Conservation (phyloP, 2,329 filamentous ascomycete genomes). For the Colletotrichum cereale region DNA sequence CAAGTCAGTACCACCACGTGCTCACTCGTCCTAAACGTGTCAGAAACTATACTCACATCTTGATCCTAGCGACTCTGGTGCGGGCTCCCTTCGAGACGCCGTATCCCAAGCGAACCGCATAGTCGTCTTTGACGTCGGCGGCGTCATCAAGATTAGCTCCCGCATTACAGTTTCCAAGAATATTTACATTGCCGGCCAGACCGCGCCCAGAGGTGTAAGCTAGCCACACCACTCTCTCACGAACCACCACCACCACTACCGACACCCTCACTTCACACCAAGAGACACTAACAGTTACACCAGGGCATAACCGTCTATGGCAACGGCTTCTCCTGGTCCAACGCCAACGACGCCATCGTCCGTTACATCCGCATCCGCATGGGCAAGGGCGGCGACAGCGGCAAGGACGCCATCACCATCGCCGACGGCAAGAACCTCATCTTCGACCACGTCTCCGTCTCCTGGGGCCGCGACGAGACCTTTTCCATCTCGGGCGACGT, state of each 20-base stretch:
- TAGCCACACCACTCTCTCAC: constrained; percentile 26
- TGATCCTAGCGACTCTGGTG: constrained; percentile 55
- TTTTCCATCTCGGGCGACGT: constrained; percentile 64
- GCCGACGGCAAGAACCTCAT: constrained; percentile 66
- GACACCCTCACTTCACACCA: not conserved
- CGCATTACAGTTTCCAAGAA: constrained; percentile 61
- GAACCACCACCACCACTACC: not conserved
- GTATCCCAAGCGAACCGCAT: constrained; percentile 61
- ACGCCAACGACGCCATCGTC: constrained; percentile 65
- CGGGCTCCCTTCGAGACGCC: constrained; percentile 63
- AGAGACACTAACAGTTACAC: not conserved
- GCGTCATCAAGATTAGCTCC: constrained; percentile 60
- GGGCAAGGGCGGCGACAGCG: constrained; percentile 62
- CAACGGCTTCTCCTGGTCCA: constrained; percentile 65
- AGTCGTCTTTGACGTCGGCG: constrained; percentile 63
- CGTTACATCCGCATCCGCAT: constrained; percentile 68
- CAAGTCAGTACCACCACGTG: constrained; percentile 43
- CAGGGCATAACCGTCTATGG: constrained; percentile 64
- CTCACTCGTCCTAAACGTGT: not conserved
- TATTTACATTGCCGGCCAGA: constrained; percentile 64
- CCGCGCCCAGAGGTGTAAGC: constrained; percentile 60
- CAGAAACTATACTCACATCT: not conserved
- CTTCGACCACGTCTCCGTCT: constrained; percentile 66
- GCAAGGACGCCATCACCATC: constrained; percentile 67
- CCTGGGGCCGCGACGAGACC: constrained; percentile 69